Evolutionary conservation across 805 yeast species (phyloP).

Genomic region (Myxozyma neotropica): DNA sequence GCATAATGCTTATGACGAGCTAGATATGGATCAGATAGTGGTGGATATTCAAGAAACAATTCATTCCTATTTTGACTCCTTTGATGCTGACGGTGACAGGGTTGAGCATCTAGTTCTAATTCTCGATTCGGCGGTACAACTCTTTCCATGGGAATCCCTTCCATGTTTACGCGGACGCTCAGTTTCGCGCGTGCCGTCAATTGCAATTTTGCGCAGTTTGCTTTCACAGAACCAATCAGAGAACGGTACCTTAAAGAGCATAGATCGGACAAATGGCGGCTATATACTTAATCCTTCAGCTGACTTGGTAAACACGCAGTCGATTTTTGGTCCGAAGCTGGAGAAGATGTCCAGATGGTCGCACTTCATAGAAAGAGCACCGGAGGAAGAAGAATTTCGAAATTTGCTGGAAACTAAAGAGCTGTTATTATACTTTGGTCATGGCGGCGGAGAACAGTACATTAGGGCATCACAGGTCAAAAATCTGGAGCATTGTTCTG

Average conservation of each 20-base stretch:
- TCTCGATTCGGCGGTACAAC: slow-evolving; percentile 64
- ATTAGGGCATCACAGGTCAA: slow-evolving; percentile 59
- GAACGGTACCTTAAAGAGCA: neutral
- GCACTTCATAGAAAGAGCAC: slow-evolving; percentile 58
- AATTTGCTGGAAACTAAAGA: slow-evolving; percentile 48
- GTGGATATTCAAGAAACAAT: slow-evolving; percentile 53
- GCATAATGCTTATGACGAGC: slow-evolving; percentile 63
- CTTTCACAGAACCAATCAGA: slow-evolving; percentile 10
- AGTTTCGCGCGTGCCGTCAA: slow-evolving; percentile 75
- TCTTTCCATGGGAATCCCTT: slow-evolving; percentile 89
- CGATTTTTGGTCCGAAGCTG: slow-evolving; percentile 48
- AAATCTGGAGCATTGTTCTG: slow-evolving; percentile 44
- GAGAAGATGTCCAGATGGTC: slow-evolving; percentile 48
- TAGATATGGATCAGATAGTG: slow-evolving; percentile 59
- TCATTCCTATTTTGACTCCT: slow-evolving; percentile 23
- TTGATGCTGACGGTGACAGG: slow-evolving; percentile 4
- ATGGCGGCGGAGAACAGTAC: slow-evolving; percentile 94
- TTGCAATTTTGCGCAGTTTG: slow-evolving; percentile 49
- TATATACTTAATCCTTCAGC: slow-evolving; percentile 81
- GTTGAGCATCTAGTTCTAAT: slow-evolving; percentile 66
- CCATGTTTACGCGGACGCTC: slow-evolving; percentile 57
- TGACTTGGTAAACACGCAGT: slow-evolving; percentile 71
- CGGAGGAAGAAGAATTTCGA: slow-evolving; percentile 58
- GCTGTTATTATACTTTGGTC: slow-evolving; percentile 81
- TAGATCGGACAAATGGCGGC: slow-evolving; percentile 45